These are phyloP conservation scores for Pyrus pyrifolia DNA, from an alignment of 306 rosid genomes.

Conservation along the genomic window DNA sequence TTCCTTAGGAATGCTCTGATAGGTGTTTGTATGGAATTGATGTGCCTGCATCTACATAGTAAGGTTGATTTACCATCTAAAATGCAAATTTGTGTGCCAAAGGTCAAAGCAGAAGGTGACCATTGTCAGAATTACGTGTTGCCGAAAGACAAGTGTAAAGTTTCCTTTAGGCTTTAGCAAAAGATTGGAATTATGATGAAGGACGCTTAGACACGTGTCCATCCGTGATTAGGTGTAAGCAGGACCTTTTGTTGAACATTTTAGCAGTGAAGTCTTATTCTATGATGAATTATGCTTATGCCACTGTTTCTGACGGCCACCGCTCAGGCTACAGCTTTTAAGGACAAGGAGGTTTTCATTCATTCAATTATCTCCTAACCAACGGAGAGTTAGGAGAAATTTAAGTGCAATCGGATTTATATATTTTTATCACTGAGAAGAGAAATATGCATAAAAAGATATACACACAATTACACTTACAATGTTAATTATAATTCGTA, in stretches of 20 bases:
- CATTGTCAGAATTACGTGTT: background rate
- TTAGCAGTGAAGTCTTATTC: no score
- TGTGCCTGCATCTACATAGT: background rate
- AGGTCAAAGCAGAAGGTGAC: background rate
- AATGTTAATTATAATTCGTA: no score
- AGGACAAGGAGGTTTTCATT: background rate
- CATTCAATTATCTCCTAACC: background rate
- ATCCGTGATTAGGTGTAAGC: no score
- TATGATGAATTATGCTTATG: background rate
- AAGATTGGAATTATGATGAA: background rate
- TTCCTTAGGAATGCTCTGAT: no score
- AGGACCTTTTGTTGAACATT: no score
- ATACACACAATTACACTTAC: no score
- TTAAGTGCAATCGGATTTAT: no score
- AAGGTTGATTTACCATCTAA: background rate
- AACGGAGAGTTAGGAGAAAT: background rate
- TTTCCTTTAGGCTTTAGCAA: constrained; percentile 17
- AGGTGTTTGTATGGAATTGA: background rate
- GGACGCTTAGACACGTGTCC: no score
- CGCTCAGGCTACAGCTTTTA: background rate
- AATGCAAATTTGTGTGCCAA: background rate
- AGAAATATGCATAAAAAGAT: no score
- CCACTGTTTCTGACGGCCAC: no score
- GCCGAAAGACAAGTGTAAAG: constrained; percentile 37
- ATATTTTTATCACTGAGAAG: no score